Evolutionary conservation across 2,329 filamentous ascomycete genomes (phyloP), one percentile per base, ranked within the genome.

Genomic region (Cadophora malorum): DNA sequence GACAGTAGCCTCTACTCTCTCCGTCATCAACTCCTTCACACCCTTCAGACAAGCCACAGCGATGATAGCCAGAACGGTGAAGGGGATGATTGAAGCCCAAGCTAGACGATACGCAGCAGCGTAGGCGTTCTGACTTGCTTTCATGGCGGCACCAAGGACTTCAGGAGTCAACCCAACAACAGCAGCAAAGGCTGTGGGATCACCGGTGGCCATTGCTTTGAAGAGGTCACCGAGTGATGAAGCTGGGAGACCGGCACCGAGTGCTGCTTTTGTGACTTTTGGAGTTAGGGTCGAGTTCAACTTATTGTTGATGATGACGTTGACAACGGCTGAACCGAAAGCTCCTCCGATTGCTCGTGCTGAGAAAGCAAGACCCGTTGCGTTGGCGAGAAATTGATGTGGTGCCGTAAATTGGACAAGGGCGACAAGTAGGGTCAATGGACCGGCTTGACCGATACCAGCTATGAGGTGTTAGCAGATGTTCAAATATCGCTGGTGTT

Each of bases 321-420:
- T 79, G 2, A 86, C 76, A 5, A 85, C 83, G 0, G 84, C 84
- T 1, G 83, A 84, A 0, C 84, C 84, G 64, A 85, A 85, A 0
- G 84, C 84, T 35, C 84, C 84, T 23, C 84, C 84, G n/a, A 86
- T 83, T 31, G 84, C 84, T 35, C 84, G 79, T 9, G 83, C 83
- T 1, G 83, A 85, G 74, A 85, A 86, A 3, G 83, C 83, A 1
- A 86, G 80, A 0, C 84, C 84, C 0, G 84, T 86, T 0, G 84
- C 84, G 0, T 83, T 86, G 1, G 83, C 84, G 25, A 86, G 80
- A 72, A 81, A 85, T 2, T 81, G 80, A 70, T 86, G 84, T 1
- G 84, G 83, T 0, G 84, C 81, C 0, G 83, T 85, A 74, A 85
- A 86, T 70, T 86, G 84, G 25, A 86, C 79, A 61, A 81, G 79